Base-by-base conservation (phyloP, 331 rosid genomes). In the Acacia pycnantha region DNA sequence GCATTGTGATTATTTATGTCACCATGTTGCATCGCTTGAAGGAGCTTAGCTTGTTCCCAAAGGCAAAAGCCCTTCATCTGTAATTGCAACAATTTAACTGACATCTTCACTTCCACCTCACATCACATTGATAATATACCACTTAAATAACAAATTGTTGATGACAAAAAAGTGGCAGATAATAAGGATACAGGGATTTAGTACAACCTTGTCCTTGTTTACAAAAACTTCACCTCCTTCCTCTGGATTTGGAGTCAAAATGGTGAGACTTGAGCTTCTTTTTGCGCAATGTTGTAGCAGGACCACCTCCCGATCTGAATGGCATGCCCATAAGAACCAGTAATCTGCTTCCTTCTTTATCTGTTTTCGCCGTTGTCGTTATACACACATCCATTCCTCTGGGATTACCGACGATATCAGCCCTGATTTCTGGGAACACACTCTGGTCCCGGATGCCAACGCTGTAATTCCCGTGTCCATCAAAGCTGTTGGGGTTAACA, bases 341-440 rank as follows among this genome's bases (percentile, higher is more conserved):
- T 21, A 95, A 93, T 72, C 33, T 87, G 41, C 86, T 93, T 22
- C 87, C 98, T 86, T 95, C 98, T 85, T 93, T 84, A 82, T 95
- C 98, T 0, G 96, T 87, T 80, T 88, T 81, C 7, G 97, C 98
- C 1, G 98, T 90, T 5, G 98, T 93, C 15, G 54, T 13, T 40
- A 95, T 95, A 84, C 97, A 92, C 78, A 95, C 77, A 71, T 95
- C 99, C 99, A 95, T 95, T 86, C 98, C 99, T 89, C 94, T 90
- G 21, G 92, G 89, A 59, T 86, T 92, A 22, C 97, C 90, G 11
- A 91, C 33, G 3, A 80, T 77, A 79, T 90, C 99, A 48, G 65
- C 86, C 82, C 86, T 85, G 82, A 95, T 86, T 88, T 93, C 97
- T 0, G 98, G 98, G 84, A 95, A 95, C 81, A 95, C 97, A 19